Evolutionary conservation across 805 yeast genomes (phyloP).

Genomic region (Torulaspora gathmanii): DNA sequence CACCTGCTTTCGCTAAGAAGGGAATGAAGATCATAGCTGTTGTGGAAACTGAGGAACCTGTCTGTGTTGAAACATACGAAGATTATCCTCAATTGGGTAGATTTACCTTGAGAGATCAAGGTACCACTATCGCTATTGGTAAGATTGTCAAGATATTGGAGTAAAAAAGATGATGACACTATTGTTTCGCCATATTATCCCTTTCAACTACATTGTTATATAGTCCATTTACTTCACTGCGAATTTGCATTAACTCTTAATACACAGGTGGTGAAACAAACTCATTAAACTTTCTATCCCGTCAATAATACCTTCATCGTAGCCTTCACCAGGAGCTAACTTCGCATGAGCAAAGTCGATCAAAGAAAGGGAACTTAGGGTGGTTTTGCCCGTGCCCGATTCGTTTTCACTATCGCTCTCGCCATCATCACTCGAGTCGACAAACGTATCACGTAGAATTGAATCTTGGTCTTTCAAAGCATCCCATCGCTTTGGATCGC

Average conservation of each 20-base stretch:
- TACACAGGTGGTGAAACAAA: conserved; percentile 35
- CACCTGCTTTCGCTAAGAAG: conserved; percentile 97
- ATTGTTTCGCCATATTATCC: neutral
- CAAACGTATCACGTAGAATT: conserved; percentile 32
- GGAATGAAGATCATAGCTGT: conserved; percentile 98
- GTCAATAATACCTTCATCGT: conserved; percentile 62
- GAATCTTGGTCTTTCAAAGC: conserved; percentile 40
- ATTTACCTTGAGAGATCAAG: conserved; percentile 98
- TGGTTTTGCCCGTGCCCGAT: conserved; percentile 24
- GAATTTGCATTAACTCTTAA: neutral
- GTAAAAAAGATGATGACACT: neutral
- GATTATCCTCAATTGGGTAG: conserved; percentile 97
- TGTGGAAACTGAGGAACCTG: conserved; percentile 77
- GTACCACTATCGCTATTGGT: conserved; percentile 97
- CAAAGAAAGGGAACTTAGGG: conserved; percentile 54
- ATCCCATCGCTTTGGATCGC: conserved; percentile 54
- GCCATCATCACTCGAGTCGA: conserved; percentile 32
- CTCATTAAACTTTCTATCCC: conserved; percentile 64
- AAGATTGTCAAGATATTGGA: conserved; percentile 85
- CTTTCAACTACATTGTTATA: neutral
- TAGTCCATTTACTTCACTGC: conserved; percentile 1
- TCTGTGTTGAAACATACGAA: conserved; percentile 88
- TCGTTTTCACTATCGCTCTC: conserved; percentile 36
- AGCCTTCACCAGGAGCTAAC: conserved; percentile 55
- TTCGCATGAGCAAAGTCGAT: conserved; percentile 92